Evolutionary conservation across 495 filamentous ascomycete genomes (phyloP).

Genomic region (Aspergillus saccharolyticus): DNA sequence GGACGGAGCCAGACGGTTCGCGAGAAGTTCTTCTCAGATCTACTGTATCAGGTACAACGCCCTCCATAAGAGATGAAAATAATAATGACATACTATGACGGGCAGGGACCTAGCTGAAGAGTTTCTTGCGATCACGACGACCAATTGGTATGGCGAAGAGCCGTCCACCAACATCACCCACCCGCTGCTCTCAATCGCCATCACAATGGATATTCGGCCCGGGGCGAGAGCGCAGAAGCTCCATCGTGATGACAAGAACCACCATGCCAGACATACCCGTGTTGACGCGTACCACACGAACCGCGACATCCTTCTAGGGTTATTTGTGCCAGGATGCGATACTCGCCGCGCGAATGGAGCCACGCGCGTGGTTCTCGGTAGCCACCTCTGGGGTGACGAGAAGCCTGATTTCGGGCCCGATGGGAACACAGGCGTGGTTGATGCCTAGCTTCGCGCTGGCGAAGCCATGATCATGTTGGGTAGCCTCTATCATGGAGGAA

Average conservation of each 20-base stretch:
- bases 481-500: constrained; percentile 9
- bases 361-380: constrained; percentile 4
- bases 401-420: constrained; percentile 1
- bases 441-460: constrained; percentile 1
- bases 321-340: constrained; percentile 5
- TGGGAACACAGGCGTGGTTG: background rate
- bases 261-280: background rate
- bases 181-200: constrained; percentile 6
- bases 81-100: too few species aligned
- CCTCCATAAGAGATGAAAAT: too few species aligned
- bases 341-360: constrained; percentile 2
- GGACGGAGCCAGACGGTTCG: constrained; percentile 6
- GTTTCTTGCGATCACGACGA: constrained; percentile 9
- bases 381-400: constrained; percentile 8
- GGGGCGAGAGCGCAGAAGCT: constrained; percentile 5
- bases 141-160: constrained; percentile 9
- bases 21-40: constrained; percentile 10
- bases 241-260: constrained; percentile 7
- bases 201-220: constrained; percentile 2
- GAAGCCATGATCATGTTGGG: constrained; percentile 8
- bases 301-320: constrained; percentile 4
- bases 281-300: background rate
- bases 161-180: constrained; percentile 7
- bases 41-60: background rate
- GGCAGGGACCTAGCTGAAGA: background rate